Base-by-base conservation (phyloP, 345 rosid genomes). In the Turnera subulata region DNA sequence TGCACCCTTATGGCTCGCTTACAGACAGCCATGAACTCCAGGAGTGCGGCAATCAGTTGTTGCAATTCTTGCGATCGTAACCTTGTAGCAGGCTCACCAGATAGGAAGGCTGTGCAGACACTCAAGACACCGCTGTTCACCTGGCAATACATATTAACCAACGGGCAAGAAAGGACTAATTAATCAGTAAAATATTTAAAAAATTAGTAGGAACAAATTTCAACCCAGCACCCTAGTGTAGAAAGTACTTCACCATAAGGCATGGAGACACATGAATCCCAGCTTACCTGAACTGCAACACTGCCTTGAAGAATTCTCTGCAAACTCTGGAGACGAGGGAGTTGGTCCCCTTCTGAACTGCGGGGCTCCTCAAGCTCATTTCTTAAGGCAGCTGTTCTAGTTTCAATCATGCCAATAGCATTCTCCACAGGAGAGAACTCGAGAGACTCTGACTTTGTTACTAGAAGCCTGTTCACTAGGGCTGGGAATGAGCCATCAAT, bases 221-320 rank as follows among this genome's bases (percentile, higher is more conserved):
- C n/a, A n/a, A n/a, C n/a, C n/a, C n/a, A n/a, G n/a, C n/a, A n/a
- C n/a, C n/a, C n/a, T n/a, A n/a, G n/a, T n/a, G n/a, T n/a, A n/a
- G n/a, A n/a, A n/a, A n/a, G n/a, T n/a, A n/a, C n/a, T n/a, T n/a
- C n/a, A n/a, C n/a, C n/a, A n/a, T n/a, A n/a, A n/a, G n/a, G n/a
- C n/a, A 43, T 5, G 14, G 33, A 46, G 58, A 43, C 18, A 23
- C 32, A 1, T 18, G 37, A 55, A 15, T 23, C 3, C 46, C 11
- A 21, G 39, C 93, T 66, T 53, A 89, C 99, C 76, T 89, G 99
- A 52, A 89, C 99, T 15, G 99, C 99, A 56, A 93, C 99, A 73
- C 96, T 93, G 78, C 99, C 97, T 82, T 89, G 99, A 53, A 93
- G 96, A 74, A 93, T 93, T 70, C 99, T 83, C 82, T 89, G 99